Percentiles rank a stretch among this genome's conserved stretches.
Evolutionary conservation across 1,139 yeast genomes (phyloP).

Genomic region (Saccharomyces hybrid): DNA sequence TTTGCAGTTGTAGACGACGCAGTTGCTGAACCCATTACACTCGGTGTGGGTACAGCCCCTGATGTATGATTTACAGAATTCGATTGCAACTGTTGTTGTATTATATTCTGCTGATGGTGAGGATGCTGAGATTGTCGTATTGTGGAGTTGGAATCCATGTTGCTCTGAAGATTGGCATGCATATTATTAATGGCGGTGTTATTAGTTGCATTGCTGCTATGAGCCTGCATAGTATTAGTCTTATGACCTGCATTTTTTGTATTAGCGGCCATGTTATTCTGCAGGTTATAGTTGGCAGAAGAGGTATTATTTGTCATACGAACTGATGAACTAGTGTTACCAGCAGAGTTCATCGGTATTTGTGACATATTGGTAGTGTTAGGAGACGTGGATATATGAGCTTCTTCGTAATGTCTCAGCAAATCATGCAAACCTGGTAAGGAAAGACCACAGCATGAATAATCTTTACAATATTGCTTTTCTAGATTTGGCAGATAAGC

Average conservation of each 20-base stretch:
- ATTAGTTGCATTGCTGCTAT: constrained; percentile 4
- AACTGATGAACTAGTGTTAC: constrained; percentile 4
- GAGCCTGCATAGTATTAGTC: background rate
- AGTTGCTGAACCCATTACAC: constrained; percentile 1
- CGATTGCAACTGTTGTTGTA: constrained; percentile 4
- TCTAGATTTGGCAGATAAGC: constrained; percentile 79
- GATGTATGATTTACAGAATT: constrained; percentile 1
- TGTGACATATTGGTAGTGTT: constrained; percentile 4
- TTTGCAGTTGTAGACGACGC: background rate
- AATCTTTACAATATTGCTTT: constrained; percentile 93
- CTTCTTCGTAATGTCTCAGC: constrained; percentile 90
- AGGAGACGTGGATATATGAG: constrained; percentile 77
- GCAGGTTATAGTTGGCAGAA: background rate
- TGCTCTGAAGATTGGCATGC: background rate
- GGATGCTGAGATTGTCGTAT: background rate
- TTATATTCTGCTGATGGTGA: constrained; percentile 4
- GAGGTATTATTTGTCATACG: background rate
- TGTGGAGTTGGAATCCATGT: background rate
- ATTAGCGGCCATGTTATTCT: background rate
- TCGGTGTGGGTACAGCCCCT: background rate
- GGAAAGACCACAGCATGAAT: constrained; percentile 88
- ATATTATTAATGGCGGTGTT: constrained; percentile 5
- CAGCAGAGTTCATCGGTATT: constrained; percentile 7
- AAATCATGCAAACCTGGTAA: constrained; percentile 91
- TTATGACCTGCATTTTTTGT: background rate